Percentiles rank a stretch among this genome's conserved stretches.
These are phyloP conservation scores for Lepidium sativum DNA, from an alignment of 345 rosid genomes.

Conservation along the genomic window DNA sequence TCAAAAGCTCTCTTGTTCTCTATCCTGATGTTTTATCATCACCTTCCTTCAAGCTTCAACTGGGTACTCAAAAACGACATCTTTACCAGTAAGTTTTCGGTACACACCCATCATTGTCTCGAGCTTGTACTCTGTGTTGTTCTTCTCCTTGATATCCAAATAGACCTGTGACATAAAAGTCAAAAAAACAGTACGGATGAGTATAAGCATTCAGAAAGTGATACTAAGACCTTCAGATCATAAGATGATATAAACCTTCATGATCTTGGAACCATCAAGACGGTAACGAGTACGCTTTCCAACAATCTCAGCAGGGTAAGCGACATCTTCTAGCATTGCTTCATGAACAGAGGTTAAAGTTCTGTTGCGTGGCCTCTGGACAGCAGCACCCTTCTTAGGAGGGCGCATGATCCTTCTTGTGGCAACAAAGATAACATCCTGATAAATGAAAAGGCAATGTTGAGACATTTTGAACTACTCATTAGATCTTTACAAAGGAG, in stretches of 20 bases:
- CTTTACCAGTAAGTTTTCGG: conserved; percentile 82
- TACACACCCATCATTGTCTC: conserved; percentile 69
- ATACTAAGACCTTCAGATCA: neutral
- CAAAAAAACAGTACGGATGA: neutral
- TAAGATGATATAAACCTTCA: conserved; percentile 38
- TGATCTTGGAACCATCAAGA: conserved; percentile 74
- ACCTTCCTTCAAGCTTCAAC: conserved; percentile 43
- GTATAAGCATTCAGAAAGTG: neutral
- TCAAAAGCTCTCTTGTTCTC: conserved; percentile 9
- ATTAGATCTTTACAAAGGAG: neutral
- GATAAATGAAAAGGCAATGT: neutral
- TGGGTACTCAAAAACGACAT: conserved; percentile 79
- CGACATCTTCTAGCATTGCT: conserved; percentile 76
- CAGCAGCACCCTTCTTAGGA: conserved; percentile 94
- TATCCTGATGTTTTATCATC: conserved; percentile 13
- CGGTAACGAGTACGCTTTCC: conserved; percentile 71
- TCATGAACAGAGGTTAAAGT: conserved; percentile 78
- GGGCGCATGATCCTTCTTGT: conserved; percentile 77
- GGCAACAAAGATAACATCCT: conserved; percentile 77
- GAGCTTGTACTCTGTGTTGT: conserved; percentile 74
- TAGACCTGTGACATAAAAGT: conserved; percentile 34
- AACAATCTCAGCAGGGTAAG: conserved; percentile 85
- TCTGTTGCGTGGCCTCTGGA: conserved; percentile 71
- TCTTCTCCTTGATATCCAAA: conserved; percentile 76
- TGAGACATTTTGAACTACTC: neutral